phyloP scores from a whole-genome alignment of 2,329 filamentous ascomycete genomes.

The Dactylonectria estremocensis region DNA sequence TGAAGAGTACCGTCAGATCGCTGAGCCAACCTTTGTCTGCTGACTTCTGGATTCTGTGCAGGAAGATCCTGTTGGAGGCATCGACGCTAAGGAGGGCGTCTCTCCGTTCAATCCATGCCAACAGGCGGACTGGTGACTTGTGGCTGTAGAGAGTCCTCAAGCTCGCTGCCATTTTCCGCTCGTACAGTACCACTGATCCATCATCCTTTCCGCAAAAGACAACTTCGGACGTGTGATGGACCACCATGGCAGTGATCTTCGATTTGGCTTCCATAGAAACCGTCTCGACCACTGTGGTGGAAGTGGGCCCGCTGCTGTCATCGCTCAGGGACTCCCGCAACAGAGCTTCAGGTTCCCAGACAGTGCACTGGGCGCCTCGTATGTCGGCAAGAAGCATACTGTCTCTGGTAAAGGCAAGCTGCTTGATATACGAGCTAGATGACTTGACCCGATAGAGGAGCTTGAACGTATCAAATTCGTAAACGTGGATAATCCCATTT shows the following conservation, averaged over 20 bases:
- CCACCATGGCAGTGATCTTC: conserved; percentile 50
- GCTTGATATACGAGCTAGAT: conserved; percentile 46
- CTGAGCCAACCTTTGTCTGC: conserved; percentile 32
- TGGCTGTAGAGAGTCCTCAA: conserved; percentile 49
- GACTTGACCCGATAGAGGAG: conserved; percentile 36
- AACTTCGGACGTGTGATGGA: conserved; percentile 43
- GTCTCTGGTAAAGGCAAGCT: conserved; percentile 52
- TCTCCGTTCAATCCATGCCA: conserved; percentile 45
- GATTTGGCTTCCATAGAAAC: conserved; percentile 42
- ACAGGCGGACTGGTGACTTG: conserved; percentile 47
- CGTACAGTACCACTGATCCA: conserved; percentile 53
- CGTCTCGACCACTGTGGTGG: conserved; percentile 42
- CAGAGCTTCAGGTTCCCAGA: conserved; percentile 55
- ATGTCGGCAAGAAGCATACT: conserved; percentile 54
- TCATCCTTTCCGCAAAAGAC: conserved; percentile 56
- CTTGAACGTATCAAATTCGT: conserved; percentile 49
- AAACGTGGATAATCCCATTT: conserved; percentile 48
- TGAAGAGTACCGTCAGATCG: conserved; percentile 33
- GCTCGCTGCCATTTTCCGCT: conserved; percentile 33
- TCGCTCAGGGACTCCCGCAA: conserved; percentile 47
- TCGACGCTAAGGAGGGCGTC: conserved; percentile 50
- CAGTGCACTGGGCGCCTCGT: conserved; percentile 52
- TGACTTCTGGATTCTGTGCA: conserved; percentile 35
- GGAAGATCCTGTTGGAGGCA: conserved; percentile 44
- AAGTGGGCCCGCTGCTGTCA: conserved; percentile 44